These are phyloP conservation scores for Sesbania bispinosa DNA, from an alignment of 306 rosid species.

Conservation along the genomic window DNA sequence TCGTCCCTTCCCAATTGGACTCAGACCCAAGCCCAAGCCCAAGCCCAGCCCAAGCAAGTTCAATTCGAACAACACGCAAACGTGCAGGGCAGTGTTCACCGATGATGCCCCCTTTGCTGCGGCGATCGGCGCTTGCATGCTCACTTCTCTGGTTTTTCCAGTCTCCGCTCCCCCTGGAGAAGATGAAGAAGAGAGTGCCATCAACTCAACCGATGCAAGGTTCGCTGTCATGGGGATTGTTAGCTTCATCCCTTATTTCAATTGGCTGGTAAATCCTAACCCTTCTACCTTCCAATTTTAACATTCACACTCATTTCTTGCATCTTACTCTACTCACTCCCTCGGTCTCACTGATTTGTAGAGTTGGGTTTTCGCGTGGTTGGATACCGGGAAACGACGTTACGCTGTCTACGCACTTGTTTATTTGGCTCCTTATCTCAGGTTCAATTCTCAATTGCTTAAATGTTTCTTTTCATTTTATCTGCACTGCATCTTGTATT, in stretches of 20 bases:
- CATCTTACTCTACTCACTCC: no score
- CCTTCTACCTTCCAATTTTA: background rate
- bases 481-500: no score
- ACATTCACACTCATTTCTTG: no score
- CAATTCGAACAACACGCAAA: no score
- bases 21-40: constrained; percentile 20
- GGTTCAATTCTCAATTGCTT: constrained; percentile 34
- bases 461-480: no score
- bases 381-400: constrained; percentile 72
- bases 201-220: constrained; percentile 64
- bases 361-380: constrained; percentile 98
- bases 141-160: constrained; percentile 67
- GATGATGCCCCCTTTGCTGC: constrained; percentile 76
- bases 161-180: constrained; percentile 27
- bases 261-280: constrained; percentile 87
- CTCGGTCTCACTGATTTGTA: no score
- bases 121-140: constrained; percentile 84
- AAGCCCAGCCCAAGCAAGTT: no score
- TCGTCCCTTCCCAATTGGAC: background rate
- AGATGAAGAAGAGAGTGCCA: constrained; percentile 46
- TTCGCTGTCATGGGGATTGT: constrained; percentile 77
- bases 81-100: constrained; percentile 50
- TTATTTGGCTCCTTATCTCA: constrained; percentile 79
- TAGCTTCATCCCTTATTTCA: constrained; percentile 91
- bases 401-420: constrained; percentile 78